Conservation (phyloP, 2,329 filamentous ascomycete species). For the Xylariaceae sp. region DNA sequence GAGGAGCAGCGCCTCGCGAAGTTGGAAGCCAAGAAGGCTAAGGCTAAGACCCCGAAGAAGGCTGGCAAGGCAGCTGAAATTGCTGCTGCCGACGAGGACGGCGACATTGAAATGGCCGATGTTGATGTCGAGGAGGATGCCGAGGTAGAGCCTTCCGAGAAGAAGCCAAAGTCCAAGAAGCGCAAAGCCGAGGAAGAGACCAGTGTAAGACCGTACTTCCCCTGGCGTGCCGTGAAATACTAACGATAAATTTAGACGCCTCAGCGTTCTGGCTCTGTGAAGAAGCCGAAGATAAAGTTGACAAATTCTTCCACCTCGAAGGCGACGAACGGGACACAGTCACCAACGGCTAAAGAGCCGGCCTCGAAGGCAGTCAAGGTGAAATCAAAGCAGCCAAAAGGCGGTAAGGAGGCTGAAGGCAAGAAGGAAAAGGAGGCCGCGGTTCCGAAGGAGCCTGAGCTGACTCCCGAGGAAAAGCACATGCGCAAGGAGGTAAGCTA, state of each 20-base stretch:
- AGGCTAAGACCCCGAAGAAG: slow-evolving; percentile 43
- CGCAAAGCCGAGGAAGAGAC: slow-evolving; percentile 83
- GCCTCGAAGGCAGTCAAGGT: slow-evolving; percentile 58
- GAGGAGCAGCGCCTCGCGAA: slow-evolving; percentile 67
- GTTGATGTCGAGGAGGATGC: slow-evolving; percentile 59
- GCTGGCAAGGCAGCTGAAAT: slow-evolving; percentile 49
- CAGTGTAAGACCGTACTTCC: slow-evolving; percentile 57
- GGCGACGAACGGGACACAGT: slow-evolving; percentile 63
- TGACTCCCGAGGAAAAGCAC: slow-evolving; percentile 60
- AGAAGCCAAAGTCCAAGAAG: slow-evolving; percentile 68
- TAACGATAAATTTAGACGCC: slow-evolving; percentile 48
- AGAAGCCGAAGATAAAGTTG: slow-evolving; percentile 70
- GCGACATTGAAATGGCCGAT: slow-evolving; percentile 65
- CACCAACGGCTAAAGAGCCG: slow-evolving; percentile 42
- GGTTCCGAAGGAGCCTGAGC: slow-evolving; percentile 57
- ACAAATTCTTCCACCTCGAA: slow-evolving; percentile 70
- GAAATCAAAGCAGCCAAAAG: slow-evolving; percentile 57
- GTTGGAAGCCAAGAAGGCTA: slow-evolving; percentile 45
- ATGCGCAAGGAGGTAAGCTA: slow-evolving; percentile 59
- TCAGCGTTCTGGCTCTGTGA: slow-evolving; percentile 63
- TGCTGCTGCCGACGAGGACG: slow-evolving; percentile 55
- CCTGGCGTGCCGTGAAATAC: neutral
- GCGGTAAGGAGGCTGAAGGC: slow-evolving; percentile 43
- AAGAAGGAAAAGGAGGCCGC: slow-evolving; percentile 57
- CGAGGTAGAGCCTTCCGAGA: slow-evolving; percentile 44